phyloP scores from a whole-genome alignment of 169 alveolate species.

The Babesia bigemina region DNA sequence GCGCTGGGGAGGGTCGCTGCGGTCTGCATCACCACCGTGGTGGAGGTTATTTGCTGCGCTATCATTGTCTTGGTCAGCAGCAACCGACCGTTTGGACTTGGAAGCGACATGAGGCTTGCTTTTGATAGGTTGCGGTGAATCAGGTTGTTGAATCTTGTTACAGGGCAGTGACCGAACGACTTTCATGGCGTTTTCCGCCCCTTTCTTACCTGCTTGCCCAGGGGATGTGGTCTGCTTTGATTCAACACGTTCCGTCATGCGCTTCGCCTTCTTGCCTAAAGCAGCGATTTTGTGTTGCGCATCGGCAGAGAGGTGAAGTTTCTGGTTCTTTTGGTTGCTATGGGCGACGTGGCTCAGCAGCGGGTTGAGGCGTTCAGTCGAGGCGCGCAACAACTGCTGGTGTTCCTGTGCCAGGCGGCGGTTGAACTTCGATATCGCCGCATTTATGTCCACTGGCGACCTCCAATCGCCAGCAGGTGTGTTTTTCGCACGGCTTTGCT shows the following conservation, averaged over 20 bases:
- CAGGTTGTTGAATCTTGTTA: too few relatives aligned
- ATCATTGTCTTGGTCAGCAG: background rate
- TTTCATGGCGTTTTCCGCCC: background rate
- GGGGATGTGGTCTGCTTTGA: background rate
- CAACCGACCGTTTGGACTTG: constrained; percentile 2
- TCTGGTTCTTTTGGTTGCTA: constrained; percentile 46
- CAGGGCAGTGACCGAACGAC: too few relatives aligned
- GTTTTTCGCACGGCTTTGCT: background rate
- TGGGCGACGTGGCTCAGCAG: constrained; percentile 31
- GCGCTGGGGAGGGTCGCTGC: background rate
- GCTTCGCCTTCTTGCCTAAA: background rate
- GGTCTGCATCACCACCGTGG: background rate
- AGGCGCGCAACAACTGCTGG: constrained; percentile 16
- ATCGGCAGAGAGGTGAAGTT: constrained; percentile 12
- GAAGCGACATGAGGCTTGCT: background rate
- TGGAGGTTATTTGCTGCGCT: background rate
- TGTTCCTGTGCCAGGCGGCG: constrained; percentile 38
- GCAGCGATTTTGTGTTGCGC: background rate
- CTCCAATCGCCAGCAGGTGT: background rate
- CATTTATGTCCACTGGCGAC: background rate
- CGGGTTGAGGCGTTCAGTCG: constrained; percentile 44
- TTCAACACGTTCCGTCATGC: background rate
- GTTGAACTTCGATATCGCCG: constrained; percentile 16
- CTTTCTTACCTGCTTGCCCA: background rate
- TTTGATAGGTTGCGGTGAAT: background rate